Evolutionary conservation across 305 asterid genomes (phyloP).

Genomic region (Fraxinus sp.): DNA sequence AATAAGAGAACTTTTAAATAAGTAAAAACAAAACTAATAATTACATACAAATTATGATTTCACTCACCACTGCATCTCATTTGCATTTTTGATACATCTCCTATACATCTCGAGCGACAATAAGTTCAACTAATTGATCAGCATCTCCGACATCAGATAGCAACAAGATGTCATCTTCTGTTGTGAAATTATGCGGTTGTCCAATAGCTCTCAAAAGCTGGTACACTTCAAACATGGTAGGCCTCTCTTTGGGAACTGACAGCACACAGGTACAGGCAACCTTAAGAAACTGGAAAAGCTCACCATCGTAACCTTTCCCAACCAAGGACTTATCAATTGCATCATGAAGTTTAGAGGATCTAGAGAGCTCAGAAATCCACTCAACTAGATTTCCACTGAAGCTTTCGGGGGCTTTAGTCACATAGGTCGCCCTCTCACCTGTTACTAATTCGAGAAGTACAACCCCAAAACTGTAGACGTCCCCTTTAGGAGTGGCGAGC

Average conservation of each 20-base stretch:
- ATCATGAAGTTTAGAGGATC: slow-evolving; percentile 51
- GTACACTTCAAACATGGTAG: slow-evolving; percentile 77
- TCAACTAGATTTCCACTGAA: slow-evolving; percentile 69
- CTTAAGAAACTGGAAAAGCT: slow-evolving; percentile 69
- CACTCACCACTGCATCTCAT: not conserved
- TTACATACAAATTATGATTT: slow-evolving; percentile 19
- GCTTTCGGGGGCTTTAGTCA: slow-evolving; percentile 55
- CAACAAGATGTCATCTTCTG: slow-evolving; percentile 65
- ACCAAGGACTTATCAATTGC: slow-evolving; percentile 48
- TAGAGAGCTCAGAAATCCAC: slow-evolving; percentile 58
- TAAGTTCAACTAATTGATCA: slow-evolving; percentile 55
- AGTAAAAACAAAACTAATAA: slow-evolving; percentile 5
- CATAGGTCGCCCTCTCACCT: slow-evolving; percentile 50
- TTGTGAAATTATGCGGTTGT: slow-evolving; percentile 48
- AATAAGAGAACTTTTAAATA: slow-evolving; percentile 1
- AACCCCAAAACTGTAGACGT: slow-evolving; percentile 73
- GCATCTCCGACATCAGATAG: slow-evolving; percentile 40
- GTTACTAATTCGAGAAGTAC: slow-evolving; percentile 71
- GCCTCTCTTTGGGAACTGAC: slow-evolving; percentile 65
- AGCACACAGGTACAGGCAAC: slow-evolving; percentile 70
- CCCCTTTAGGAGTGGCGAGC: slow-evolving; percentile 74
- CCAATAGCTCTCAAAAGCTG: slow-evolving; percentile 75
- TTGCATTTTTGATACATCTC: slow-evolving; percentile 23
- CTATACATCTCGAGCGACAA: slow-evolving; percentile 59
- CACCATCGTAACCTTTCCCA: slow-evolving; percentile 52